Percentiles rank a stretch among this genome's conserved stretches.
phyloP scores from a whole-genome alignment of 2,329 filamentous ascomycete genomes.

The Xenoacremonium recifei region DNA sequence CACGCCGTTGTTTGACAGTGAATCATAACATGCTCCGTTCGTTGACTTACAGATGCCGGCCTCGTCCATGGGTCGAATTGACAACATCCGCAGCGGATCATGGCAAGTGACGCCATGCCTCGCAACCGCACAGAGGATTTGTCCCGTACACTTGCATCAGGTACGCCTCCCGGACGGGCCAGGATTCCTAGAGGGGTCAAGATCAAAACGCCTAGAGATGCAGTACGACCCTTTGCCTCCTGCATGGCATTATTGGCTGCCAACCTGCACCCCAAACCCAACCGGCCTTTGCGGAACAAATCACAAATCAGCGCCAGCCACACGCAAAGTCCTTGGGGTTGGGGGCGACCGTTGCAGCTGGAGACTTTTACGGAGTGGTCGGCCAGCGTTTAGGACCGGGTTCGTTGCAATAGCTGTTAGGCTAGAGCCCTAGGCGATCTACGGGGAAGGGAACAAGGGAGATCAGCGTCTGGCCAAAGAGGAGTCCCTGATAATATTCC shows the following conservation, averaged over 20 bases:
- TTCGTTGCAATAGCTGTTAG: not conserved
- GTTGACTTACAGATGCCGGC: not conserved
- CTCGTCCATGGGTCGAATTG: not conserved
- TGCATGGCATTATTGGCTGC: conserved; percentile 18
- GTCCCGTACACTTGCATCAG: conserved; percentile 15
- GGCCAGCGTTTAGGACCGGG: conserved; percentile 7
- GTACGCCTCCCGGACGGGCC: conserved; percentile 11
- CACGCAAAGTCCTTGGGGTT: conserved; percentile 9
- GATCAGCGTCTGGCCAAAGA: conserved; percentile 4
- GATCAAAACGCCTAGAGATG: conserved; percentile 18
- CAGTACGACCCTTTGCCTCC: conserved; percentile 16
- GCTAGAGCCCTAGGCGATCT: conserved; percentile 12
- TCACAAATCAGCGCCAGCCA: conserved; percentile 13
- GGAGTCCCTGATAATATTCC: conserved; percentile 11
- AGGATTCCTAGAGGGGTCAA: conserved; percentile 16
- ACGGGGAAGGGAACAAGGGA: conserved; percentile 11
- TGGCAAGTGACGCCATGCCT: conserved; percentile 23
- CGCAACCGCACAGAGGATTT: conserved; percentile 17
- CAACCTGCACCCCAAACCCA: conserved; percentile 16
- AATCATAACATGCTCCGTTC: too few species aligned
- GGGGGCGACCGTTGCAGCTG: conserved; percentile 19
- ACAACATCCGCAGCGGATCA: not conserved
- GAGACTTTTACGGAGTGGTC: conserved; percentile 4
- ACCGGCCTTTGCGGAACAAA: conserved; percentile 17
- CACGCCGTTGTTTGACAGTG: too few species aligned